These are phyloP conservation scores for Linderniella brevidens DNA, from an alignment of 257 asterid species.

Conservation along the genomic window DNA sequence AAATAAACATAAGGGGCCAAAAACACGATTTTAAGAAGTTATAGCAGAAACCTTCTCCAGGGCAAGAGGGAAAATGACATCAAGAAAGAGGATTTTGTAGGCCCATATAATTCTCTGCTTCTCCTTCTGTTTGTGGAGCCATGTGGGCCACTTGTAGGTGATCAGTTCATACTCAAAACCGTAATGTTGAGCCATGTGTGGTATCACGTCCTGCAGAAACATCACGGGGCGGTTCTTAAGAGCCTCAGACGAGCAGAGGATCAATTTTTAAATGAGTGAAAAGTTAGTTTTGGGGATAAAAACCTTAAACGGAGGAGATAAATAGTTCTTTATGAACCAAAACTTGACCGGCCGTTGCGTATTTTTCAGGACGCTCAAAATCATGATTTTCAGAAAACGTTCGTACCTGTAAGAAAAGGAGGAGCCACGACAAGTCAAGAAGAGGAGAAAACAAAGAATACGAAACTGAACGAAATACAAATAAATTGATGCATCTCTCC, in stretches of 20 bases:
- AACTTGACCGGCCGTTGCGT: constrained; percentile 83
- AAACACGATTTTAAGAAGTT: not conserved
- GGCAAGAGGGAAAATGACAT: constrained; percentile 96
- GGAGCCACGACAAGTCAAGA: constrained; percentile 8
- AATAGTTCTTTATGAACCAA: constrained; percentile 98
- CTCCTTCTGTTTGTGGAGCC: constrained; percentile 96
- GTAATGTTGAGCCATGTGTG: constrained; percentile 84
- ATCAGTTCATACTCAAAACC: constrained; percentile 86
- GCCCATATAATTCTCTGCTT: constrained; percentile 98
- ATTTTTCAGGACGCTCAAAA: constrained; percentile 79
- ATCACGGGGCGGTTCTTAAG: constrained; percentile 3
- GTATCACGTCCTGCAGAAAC: constrained; percentile 69
- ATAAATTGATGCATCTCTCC: too few relatives aligned
- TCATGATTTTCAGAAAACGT: constrained; percentile 89
- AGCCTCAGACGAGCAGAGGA: constrained; percentile 7
- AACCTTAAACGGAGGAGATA: constrained; percentile 98
- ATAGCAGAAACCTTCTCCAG: constrained; percentile 54
- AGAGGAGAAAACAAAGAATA: constrained; percentile 4
- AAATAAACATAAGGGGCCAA: constrained; percentile 2
- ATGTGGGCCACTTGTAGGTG: constrained; percentile 98
- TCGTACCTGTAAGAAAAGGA: constrained; percentile 59
- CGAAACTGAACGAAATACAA: not conserved
- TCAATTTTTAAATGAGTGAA: constrained; percentile 1
- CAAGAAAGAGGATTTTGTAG: constrained; percentile 83
- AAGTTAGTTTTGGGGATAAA: constrained; percentile 3